Evolutionary conservation across 768 basidiomycete genomes (phyloP).

Genomic region (Boletus tylopilopsis): DNA sequence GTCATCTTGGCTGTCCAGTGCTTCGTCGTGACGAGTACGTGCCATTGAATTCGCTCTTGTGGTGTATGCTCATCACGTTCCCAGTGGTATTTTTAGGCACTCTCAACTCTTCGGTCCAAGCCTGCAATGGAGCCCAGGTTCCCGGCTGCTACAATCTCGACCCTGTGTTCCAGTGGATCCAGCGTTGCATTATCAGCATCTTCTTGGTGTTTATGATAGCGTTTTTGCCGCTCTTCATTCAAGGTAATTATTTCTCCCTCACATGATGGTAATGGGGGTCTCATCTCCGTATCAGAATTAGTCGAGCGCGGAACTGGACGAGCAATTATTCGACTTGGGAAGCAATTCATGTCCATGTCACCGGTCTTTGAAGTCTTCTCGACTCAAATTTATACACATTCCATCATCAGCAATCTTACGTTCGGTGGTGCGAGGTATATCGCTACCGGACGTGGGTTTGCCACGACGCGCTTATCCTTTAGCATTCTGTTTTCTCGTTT

Average conservation of each 20-base stretch:
- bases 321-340: slow-evolving; percentile 85
- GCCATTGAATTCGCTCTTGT: background rate
- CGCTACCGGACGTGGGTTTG: slow-evolving; percentile 98
- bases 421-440: slow-evolving; percentile 99
- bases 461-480: slow-evolving; percentile 93
- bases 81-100: slow-evolving; percentile 94
- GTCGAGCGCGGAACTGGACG: slow-evolving; percentile 93
- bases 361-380: slow-evolving; percentile 97
- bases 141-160: slow-evolving; percentile 93
- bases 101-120: slow-evolving; percentile 71
- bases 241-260: slow-evolving; percentile 53
- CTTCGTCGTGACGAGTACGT: slow-evolving; percentile 87
- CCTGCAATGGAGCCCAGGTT: slow-evolving; percentile 78
- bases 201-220: slow-evolving; percentile 98
- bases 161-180: slow-evolving; percentile 94
- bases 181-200: slow-evolving; percentile 94
- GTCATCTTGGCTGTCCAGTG: slow-evolving; percentile 96
- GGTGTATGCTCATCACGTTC: slow-evolving; percentile 14
- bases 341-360: slow-evolving; percentile 92
- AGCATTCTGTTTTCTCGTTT: slow-evolving; percentile 96
- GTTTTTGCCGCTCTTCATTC: slow-evolving; percentile 91
- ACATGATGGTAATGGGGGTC: slow-evolving; percentile 12
- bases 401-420: slow-evolving; percentile 93
- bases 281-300: slow-evolving; percentile 55
- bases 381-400: slow-evolving; percentile 97